These are phyloP conservation scores for Pseudoneurospora amorphoporcata DNA, from an alignment of 495 filamentous ascomycete species.

Conservation along the genomic window DNA sequence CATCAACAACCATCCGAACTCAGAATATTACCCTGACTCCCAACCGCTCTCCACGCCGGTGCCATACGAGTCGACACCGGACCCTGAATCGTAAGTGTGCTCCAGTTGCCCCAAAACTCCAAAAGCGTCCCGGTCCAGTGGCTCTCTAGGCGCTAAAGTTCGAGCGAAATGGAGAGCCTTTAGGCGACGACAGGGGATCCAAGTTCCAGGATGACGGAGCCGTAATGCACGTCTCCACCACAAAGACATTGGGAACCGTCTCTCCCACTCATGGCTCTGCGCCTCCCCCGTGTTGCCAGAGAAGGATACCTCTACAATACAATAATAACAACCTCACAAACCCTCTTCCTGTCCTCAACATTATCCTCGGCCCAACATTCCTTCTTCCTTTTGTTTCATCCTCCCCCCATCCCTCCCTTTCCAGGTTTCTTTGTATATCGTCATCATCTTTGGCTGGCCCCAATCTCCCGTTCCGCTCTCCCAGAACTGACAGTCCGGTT, in stretches of 20 bases:
- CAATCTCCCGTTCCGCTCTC: neutral
- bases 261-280: neutral
- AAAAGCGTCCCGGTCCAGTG: neutral
- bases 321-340: neutral
- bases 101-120: neutral
- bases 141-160: neutral
- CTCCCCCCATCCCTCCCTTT: neutral
- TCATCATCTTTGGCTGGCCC: neutral
- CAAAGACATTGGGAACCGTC: neutral
- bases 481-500: neutral
- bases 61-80: slow-evolving; percentile 6
- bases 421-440: neutral
- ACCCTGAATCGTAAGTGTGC: slow-evolving; percentile 14
- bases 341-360: neutral
- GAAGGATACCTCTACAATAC: neutral
- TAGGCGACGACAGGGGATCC: neutral
- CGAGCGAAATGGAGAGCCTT: neutral
- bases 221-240: neutral
- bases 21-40: neutral
- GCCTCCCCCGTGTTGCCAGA: neutral
- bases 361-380: neutral
- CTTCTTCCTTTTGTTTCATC: slow-evolving; percentile 2
- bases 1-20: neutral
- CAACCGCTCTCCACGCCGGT: neutral
- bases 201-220: neutral